These are phyloP conservation scores for Pyrenopolyporus hunteri DNA, from an alignment of 495 filamentous ascomycete genomes.

Conservation along the genomic window DNA sequence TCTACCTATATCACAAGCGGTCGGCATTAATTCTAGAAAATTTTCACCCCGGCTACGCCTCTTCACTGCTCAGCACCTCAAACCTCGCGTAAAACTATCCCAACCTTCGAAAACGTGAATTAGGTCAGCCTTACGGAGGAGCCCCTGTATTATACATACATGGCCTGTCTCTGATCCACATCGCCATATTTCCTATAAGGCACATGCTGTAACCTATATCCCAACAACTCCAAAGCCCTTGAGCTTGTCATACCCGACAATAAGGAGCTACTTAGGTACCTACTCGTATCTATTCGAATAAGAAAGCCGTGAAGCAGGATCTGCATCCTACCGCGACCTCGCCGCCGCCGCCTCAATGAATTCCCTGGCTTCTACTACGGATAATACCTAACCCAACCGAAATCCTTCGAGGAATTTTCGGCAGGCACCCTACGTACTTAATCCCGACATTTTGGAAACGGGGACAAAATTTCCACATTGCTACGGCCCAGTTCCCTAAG, in stretches of 20 bases:
- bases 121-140: conserved; percentile 26
- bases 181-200: not conserved
- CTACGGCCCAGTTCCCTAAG: not conserved
- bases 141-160: too few relatives aligned
- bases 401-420: not conserved
- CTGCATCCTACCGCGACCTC: conserved; percentile 19
- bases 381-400: not conserved
- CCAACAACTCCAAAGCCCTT: not conserved
- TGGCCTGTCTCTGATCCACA: not conserved
- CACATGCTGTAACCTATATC: not conserved
- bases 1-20: too few relatives aligned
- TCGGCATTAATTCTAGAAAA: not conserved
- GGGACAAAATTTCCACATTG: not conserved
- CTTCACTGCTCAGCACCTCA: not conserved
- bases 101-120: not conserved
- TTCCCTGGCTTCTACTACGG: not conserved
- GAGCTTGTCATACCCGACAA: not conserved
- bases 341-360: conserved; percentile 3
- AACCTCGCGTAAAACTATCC: not conserved
- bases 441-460: too few relatives aligned
- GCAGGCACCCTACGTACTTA: not conserved
- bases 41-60: not conserved
- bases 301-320: conserved; percentile 1
- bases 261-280: not conserved
- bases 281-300: not conserved